Evolutionary conservation across 176 grass and related monocot genomes (phyloP).

Genomic region (Musa schizocarpa): DNA sequence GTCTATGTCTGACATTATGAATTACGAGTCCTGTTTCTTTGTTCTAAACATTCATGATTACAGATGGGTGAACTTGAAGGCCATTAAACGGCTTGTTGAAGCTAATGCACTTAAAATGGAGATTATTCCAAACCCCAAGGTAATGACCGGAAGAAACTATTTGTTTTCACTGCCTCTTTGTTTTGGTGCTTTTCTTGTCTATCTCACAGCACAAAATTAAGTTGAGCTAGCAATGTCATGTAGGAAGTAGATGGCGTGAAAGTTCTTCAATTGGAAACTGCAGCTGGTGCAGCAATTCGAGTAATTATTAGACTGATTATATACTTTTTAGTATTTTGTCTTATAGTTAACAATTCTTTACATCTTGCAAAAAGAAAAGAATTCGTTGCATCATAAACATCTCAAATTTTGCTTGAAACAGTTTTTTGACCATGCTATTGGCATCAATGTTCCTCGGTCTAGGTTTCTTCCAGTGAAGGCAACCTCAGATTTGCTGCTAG

Average conservation of each 20-base stretch:
- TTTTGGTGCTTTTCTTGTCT: background rate
- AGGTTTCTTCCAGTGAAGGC: slow-evolving; percentile 93
- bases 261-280: slow-evolving; percentile 86
- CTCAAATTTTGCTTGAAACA: slow-evolving; percentile 21
- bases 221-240: slow-evolving; percentile 26
- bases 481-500: slow-evolving; percentile 88
- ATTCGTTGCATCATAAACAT: background rate
- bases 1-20: background rate
- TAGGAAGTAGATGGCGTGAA: slow-evolving; percentile 90
- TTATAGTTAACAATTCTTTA: background rate
- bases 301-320: slow-evolving; percentile 30
- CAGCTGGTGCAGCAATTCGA: slow-evolving; percentile 75
- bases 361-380: too few relatives aligned
- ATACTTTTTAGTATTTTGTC: background rate
- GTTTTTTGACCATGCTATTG: slow-evolving; percentile 82
- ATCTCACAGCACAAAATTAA: background rate
- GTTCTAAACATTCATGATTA: slow-evolving; percentile 9
- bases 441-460: slow-evolving; percentile 66
- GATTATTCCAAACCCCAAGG: slow-evolving; percentile 97
- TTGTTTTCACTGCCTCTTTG: background rate
- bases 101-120: slow-evolving; percentile 95
- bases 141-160: slow-evolving; percentile 11
- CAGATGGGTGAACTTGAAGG: slow-evolving; percentile 93
- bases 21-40: background rate
- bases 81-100: slow-evolving; percentile 85